These are phyloP conservation scores for Neoboletus magnificus DNA, from an alignment of 768 basidiomycete genomes.

Conservation along the genomic window DNA sequence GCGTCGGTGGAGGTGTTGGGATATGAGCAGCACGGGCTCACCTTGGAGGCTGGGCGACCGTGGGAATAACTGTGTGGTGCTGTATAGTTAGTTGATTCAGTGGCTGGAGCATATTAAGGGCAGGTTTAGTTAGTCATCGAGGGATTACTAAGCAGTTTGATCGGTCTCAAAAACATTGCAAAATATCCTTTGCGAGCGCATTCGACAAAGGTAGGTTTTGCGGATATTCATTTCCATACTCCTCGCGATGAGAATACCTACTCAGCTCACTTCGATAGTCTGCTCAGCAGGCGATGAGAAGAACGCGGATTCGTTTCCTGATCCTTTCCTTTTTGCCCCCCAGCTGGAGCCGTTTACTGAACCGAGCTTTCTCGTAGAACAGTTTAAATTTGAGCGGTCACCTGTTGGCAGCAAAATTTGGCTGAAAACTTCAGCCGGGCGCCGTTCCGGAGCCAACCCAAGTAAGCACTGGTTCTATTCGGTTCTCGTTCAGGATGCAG, in stretches of 20 bases:
- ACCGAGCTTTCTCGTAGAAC: background rate
- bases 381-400: background rate
- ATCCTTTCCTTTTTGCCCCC: constrained; percentile 17
- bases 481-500: constrained; percentile 40
- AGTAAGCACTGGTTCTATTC: constrained; percentile 14
- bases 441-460: background rate
- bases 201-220: constrained; percentile 6
- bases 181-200: background rate
- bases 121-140: constrained; percentile 1
- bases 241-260: constrained; percentile 36
- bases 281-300: constrained; percentile 50
- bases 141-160: background rate
- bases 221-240: background rate
- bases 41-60: constrained; percentile 2
- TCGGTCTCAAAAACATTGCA: background rate
- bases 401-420: background rate
- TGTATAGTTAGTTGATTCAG: constrained; percentile 32
- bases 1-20: constrained; percentile 4
- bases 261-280: constrained; percentile 69
- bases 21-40: background rate
- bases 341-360: constrained; percentile 4
- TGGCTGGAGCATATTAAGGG: constrained; percentile 28
- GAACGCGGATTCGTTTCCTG: constrained; percentile 42
- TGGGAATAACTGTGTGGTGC: constrained; percentile 21
- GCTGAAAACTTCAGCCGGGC: no score